Evolutionary conservation across 306 rosid species (phyloP), one percentile per base, ranked within the genome.

Genomic region (Castanopsis chinensis): DNA sequence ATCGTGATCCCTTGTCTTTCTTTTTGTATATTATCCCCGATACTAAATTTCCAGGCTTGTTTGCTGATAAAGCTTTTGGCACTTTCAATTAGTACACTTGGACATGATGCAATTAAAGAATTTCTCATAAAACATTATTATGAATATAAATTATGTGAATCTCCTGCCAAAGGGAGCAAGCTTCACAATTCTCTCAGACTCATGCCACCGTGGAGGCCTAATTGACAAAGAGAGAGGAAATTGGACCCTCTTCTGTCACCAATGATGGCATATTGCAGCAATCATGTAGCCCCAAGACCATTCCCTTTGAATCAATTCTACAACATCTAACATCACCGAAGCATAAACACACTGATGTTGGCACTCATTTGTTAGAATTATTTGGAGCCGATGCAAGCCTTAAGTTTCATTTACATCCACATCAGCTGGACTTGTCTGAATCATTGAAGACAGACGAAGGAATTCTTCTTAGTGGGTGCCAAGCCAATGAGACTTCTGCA

Each of bases 221-320:
- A 92, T 94, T n/a, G 97, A 92, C 90, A 92, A 90, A 83, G 97
- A 94, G 86, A 94, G 86, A 71, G 94, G 91, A 75, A 97, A 94
- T 94, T 11, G 98, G 98, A 21, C 97, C 97, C 13, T 83, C 79
- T n/a, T 68, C 79, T 1, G 4, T 27, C 35, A 32, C 64, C 21
- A 82, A 20, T 1, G 37, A 5, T 21, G 20, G 8, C 41, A 33
- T 76, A 35, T 5, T 28, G 11, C 51, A 85, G 11, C 51, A 86
- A 41, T 72, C 61, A 5, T 27, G 37, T 30, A 88, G 23, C 76
- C 76, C 89, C 0, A 94, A 86, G 78, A 75, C 87, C 19, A 88
- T 94, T 71, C 92, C 97, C 13, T 92, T 85, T 49, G 81, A 88
- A 1, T 78, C 85, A 85, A 61, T 94, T 13, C 28, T 90, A 4